Evolutionary conservation across 2,329 filamentous ascomycete species (phyloP).

Genomic region (Sporothrix protearum): DNA sequence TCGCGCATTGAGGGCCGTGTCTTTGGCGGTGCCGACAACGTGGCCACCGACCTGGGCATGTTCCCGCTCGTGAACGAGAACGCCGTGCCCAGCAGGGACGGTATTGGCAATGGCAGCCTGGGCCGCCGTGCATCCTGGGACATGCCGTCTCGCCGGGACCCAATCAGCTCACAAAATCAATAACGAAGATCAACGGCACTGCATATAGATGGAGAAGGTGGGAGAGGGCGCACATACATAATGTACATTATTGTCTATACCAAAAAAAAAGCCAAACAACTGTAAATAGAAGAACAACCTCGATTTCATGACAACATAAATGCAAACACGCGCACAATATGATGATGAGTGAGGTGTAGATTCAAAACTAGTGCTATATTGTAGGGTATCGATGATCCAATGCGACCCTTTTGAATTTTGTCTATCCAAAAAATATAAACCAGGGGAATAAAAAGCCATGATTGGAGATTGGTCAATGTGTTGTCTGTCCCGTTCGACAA

Average conservation of each 20-base stretch:
- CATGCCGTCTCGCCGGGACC: neutral
- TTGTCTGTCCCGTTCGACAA: neutral
- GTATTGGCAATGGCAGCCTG: neutral
- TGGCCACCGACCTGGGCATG: neutral
- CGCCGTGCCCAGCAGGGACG: neutral
- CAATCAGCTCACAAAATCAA: neutral
- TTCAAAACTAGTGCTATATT: neutral
- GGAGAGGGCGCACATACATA: neutral
- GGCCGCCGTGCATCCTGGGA: neutral
- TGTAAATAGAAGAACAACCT: slow-evolving; percentile 4
- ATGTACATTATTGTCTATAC: slow-evolving; percentile 8
- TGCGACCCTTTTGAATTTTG: neutral
- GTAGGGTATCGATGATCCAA: slow-evolving; percentile 13
- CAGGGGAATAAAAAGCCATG: neutral
- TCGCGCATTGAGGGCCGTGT: slow-evolving; percentile 30
- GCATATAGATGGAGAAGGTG: neutral
- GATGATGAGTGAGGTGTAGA: neutral
- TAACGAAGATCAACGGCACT: slow-evolving; percentile 3
- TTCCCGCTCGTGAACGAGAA: neutral
- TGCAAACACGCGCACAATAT: neutral
- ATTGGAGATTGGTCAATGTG: neutral
- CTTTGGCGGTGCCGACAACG: slow-evolving; percentile 24
- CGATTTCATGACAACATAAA: neutral
- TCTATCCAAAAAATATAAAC: neutral
- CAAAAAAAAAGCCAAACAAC: neutral